These are phyloP conservation scores for Priceomyces carsonii DNA, from an alignment of 805 yeast species.

Conservation along the genomic window DNA sequence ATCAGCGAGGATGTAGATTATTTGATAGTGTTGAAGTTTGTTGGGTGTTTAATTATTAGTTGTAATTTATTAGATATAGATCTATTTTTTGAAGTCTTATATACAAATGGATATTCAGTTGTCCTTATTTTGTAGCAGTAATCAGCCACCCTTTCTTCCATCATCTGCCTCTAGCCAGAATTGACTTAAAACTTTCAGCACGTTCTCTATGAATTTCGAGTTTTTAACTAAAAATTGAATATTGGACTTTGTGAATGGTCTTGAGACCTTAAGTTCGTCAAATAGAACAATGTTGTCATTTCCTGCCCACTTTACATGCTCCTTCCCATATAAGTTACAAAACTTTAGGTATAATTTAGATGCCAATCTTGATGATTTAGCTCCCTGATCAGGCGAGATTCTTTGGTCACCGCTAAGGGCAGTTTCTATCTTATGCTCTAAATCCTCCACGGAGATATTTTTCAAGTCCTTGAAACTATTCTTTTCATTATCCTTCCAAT, in stretches of 20 bases:
- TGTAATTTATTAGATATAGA: background rate
- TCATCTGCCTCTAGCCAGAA: constrained; percentile 29
- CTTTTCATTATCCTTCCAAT: constrained; percentile 22
- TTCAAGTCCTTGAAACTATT: constrained; percentile 17
- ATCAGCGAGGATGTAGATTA: constrained; percentile 49
- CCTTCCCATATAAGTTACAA: constrained; percentile 18
- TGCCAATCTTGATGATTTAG: constrained; percentile 14
- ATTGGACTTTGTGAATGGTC: constrained; percentile 38
- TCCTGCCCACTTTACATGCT: constrained; percentile 28
- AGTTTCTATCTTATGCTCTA: constrained; percentile 18
- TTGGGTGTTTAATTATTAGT: constrained; percentile 23
- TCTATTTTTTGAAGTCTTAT: background rate
- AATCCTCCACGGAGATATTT: constrained; percentile 18
- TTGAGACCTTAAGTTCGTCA: constrained; percentile 37
- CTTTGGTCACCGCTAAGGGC: constrained; percentile 21
- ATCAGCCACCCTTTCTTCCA: constrained; percentile 27
- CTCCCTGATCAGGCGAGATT: constrained; percentile 17
- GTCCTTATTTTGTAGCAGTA: background rate
- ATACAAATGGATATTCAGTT: constrained; percentile 1
- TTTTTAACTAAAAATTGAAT: constrained; percentile 17
- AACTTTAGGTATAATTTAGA: constrained; percentile 19
- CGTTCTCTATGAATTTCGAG: constrained; percentile 20
- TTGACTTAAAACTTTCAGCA: constrained; percentile 24
- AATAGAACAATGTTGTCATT: constrained; percentile 37
- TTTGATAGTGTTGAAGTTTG: constrained; percentile 52